Evolutionary conservation across 306 rosid species (phyloP), one percentile per base, ranked within the genome.

Genomic region (Inga leiocalycina): DNA sequence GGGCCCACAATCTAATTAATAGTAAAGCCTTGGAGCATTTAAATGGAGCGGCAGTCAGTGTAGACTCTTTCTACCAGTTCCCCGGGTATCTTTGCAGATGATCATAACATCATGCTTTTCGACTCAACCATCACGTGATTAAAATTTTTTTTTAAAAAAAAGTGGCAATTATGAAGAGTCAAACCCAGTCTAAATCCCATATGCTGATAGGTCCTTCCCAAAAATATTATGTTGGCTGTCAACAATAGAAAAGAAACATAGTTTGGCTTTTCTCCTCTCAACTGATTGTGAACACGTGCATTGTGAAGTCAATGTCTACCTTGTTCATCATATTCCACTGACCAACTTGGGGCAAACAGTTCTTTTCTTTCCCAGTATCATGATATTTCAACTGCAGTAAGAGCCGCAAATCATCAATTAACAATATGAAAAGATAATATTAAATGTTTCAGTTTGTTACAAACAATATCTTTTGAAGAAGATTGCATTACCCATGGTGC

Each of bases 311-410:
- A 57, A 54, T 44, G 75, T 65, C 6, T 88, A 95, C 99, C 98
- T 95, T 95, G 93, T 95, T 95, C 97, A 92, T 91, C 99, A 95
- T 95, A 84, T 95, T 95, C 99, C 99, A 95, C 87, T 95, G 99
- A 80, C 99, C 99, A 83, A 95, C 97, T 88, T 95, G 99, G 49
- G 99, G 99, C 81, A 95, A 89, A 83, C 99, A 95, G 85, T 93
- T 91, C 89, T 95, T 95, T 83, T 93, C 99, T 86, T 93, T 95
- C 19, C 99, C 99, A 70, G 92, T 91, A 45, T 95, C 99, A 61
- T 95, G 97, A 87, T 95, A 95, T 79, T 95, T 95, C 77, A 95
- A 91, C 99, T 95, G 98, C 89, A 46, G 43, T 41, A 69, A 64
- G 76, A 82, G 15, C 49, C 48, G 44, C 74, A 54, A 68, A 64